phyloP scores from a whole-genome alignment of 1,284 basidiomycete species.

The Flammula alnicola region DNA sequence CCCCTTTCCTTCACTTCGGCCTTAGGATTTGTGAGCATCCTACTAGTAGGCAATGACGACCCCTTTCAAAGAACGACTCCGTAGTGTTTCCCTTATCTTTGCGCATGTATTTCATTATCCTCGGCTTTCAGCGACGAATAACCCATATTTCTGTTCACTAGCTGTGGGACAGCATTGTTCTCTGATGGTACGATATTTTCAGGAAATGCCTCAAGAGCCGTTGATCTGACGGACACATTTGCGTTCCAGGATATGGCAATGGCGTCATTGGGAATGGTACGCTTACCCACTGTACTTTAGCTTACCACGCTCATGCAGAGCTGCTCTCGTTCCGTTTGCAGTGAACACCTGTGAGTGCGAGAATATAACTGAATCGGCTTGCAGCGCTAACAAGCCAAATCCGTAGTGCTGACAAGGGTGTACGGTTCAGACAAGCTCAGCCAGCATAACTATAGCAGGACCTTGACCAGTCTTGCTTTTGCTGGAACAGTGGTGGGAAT shows the following conservation, averaged over 20 bases:
- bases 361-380: too few relatives aligned
- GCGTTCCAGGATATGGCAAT: slow-evolving; percentile 72
- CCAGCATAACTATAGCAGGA: slow-evolving; percentile 58
- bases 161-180: slow-evolving; percentile 86
- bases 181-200: slow-evolving; percentile 66
- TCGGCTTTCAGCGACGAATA: neutral
- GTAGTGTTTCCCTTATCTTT: slow-evolving; percentile 75
- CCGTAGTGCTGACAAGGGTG: slow-evolving; percentile 63
- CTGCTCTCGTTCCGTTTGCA: slow-evolving; percentile 27
- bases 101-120: slow-evolving; percentile 55
- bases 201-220: neutral
- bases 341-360: slow-evolving; percentile 66
- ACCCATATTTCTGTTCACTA: neutral
- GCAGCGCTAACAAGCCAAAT: too few relatives aligned
- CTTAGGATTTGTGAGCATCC: neutral
- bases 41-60: slow-evolving; percentile 25
- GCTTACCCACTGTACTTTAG: slow-evolving; percentile 28
- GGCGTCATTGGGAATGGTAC: slow-evolving; percentile 75
- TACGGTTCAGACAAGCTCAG: slow-evolving; percentile 59
- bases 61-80: slow-evolving; percentile 39
- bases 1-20: neutral
- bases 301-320: neutral
- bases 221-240: slow-evolving; percentile 8
- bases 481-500: slow-evolving; percentile 86
- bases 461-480: slow-evolving; percentile 72